Base-by-base conservation (phyloP, 768 basidiomycete genomes). In the Butyriboletus loyo region DNA sequence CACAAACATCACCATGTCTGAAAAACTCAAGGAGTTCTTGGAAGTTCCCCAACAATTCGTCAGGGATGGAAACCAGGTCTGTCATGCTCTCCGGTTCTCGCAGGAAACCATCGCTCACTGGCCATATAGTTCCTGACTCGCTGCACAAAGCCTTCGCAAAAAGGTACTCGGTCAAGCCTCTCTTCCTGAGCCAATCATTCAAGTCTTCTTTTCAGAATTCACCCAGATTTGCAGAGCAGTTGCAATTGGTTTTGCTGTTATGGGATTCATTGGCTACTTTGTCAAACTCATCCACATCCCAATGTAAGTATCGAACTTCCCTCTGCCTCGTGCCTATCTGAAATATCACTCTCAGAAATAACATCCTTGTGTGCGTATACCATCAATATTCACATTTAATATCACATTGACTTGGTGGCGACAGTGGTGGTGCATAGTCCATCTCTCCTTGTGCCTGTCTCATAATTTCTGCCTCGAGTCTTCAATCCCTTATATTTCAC, bases 211-310 rank as follows among this genome's bases (percentile, higher is more conserved):
- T 56, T 19, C 70, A 99, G 97, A 99, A 71, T 99, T 95, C 73
- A 61, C 83, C 37, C 92, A 96, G 69, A 95, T 99, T 59, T 98
- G 87, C 76, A 88, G 86, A 69, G 97, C 97, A 31, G 93, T 99
- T 49, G 94, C 94, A 2, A 86, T 98, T 55, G 97, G 97, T 14
- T 99, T 99, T 66, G 92, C 87, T 46, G 91, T 99, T 60, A 98
- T 98, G 95, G 97, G 97, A 15, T 96, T 98, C 80, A 94, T 99
- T 70, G 97, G 97, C 15, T 99, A 96, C 77, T 88, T 98, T 67
- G 95, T 97, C 60, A 98, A 98, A 73, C 85, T 98, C 59, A 94
- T 98, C 63, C 94, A 98, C 73, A 97, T 96, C 72, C 94, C 95
- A 63, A 96, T 97, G 94, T 96, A 61, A 76, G 94, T 84, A 28